Evolutionary conservation across 2,329 filamentous ascomycete species (phyloP).

Genomic region (Ploettnerulaceae sp.): DNA sequence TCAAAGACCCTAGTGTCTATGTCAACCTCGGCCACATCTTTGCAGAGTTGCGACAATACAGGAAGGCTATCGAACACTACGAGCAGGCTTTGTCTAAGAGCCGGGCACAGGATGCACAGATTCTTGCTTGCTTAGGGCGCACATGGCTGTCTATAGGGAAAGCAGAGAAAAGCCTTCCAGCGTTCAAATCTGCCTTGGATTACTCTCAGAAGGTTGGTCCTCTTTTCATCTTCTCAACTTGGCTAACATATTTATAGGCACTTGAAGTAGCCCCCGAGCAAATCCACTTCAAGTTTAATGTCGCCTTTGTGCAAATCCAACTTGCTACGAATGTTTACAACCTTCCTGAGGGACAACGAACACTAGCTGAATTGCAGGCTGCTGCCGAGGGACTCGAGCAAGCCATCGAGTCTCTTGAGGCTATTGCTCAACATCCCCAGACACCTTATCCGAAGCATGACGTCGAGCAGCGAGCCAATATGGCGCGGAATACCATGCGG

Average conservation of each 20-base stretch:
- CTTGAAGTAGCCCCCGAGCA: conserved; percentile 76
- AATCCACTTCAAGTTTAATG: conserved; percentile 92
- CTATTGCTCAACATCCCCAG: conserved; percentile 56
- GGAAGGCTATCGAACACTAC: conserved; percentile 91
- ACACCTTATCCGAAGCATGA: conserved; percentile 87
- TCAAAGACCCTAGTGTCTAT: conserved; percentile 83
- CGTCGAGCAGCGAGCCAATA: conserved; percentile 91
- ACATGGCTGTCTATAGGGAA: conserved; percentile 65
- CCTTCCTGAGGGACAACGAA: conserved; percentile 70
- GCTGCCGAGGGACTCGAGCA: conserved; percentile 77
- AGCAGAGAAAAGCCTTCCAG: conserved; percentile 56
- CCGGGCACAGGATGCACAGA: conserved; percentile 56
- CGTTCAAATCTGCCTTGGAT: conserved; percentile 58
- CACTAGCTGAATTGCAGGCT: conserved; percentile 72
- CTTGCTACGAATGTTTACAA: conserved; percentile 76
- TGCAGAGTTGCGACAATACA: conserved; percentile 82
- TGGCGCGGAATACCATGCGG: conserved; percentile 92
- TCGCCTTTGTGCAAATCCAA: conserved; percentile 95
- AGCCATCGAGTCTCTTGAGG: conserved; percentile 69
- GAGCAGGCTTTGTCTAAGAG: conserved; percentile 68
- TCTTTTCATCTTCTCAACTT: too few species aligned
- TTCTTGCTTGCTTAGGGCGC: conserved; percentile 66
- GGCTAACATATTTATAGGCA: conserved; percentile 48
- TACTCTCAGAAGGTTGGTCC: conserved; percentile 57
- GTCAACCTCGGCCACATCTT: conserved; percentile 94